Conservation (phyloP, 352 stramenopile species). For the Phytophthora aleatoria region DNA sequence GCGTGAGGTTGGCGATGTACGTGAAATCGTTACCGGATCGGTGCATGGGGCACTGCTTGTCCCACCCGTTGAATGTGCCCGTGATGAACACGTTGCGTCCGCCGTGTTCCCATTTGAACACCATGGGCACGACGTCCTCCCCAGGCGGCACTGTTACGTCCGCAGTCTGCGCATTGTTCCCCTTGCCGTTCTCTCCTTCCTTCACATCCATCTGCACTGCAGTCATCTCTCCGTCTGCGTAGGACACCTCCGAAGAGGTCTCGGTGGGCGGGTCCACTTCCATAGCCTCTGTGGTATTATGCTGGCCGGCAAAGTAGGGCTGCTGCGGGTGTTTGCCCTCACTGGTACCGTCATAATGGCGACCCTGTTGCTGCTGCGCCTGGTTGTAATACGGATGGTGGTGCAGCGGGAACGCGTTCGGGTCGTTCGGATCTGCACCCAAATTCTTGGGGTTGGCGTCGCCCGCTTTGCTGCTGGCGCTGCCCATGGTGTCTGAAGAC, state of each 20-base stretch:
- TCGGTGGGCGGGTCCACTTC: constrained; percentile 62
- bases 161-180: constrained; percentile 25
- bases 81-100: constrained; percentile 98
- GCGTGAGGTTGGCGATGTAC: constrained; percentile 98
- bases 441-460: constrained; percentile 82
- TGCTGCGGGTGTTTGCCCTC: constrained; percentile 27
- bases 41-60: constrained; percentile 99
- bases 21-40: constrained; percentile 99
- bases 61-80: constrained; percentile 99
- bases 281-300: constrained; percentile 56
- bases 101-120: constrained; percentile 99
- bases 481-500: constrained; percentile 58
- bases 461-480: constrained; percentile 83
- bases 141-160: constrained; percentile 18
- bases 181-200: constrained; percentile 36
- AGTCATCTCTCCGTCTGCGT: constrained; percentile 36
- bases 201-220: constrained; percentile 33
- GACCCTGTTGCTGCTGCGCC: constrained; percentile 18
- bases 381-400: constrained; percentile 71
- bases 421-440: constrained; percentile 56
- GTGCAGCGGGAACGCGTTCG: constrained; percentile 62
- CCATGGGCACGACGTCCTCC: constrained; percentile 86
- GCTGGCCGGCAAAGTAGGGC: constrained; percentile 23
- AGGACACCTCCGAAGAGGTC: constrained; percentile 39
- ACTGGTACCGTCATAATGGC: constrained; percentile 5